Base-by-base conservation (phyloP, 352 stramenopile genomes). In the Pythium coloratum region DNA sequence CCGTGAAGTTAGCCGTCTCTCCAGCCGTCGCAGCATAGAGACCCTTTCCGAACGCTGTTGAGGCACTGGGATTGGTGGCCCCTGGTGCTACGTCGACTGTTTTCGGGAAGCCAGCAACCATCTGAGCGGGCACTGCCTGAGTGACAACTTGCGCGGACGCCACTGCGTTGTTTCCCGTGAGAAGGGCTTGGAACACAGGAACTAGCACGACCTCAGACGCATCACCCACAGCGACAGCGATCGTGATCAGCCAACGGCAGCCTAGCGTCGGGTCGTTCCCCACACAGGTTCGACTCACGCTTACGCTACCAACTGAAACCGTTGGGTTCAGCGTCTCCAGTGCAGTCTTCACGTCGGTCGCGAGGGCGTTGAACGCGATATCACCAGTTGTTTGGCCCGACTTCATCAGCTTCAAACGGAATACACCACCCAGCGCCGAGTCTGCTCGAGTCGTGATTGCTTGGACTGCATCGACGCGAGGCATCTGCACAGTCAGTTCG, bases 401-500 rank as follows among this genome's bases (percentile, higher is more conserved):
- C 16, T 20, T 28, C 1, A 64, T 76, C 54, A 93, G 86, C 0
- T 40, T 63, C 3, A 98, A 63, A 3, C 70, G 78, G 57, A 94
- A 96, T 0, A 70, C 71, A 4, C 92, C 89, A 12, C 86, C 78
- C 2, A 96, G 64, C 12, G 76, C 66, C 18, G 79, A 83, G 55
- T 86, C 75, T 0, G 76, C 67, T 6, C 53, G 50, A 3, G 80
- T 89, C 6, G 67, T 80, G 28, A 98, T 40, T 2, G 73, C 71
- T 38, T 96, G 82, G 6, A 97, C 84, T 59, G 92, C 89, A 47
- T 80, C 47, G 6, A 97, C 69, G 0, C 72, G 71, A n/a, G 90
- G 88, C 3, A 96, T 64, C 44, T 76, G 79, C 2, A 98, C 90
- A 44, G 83, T 87, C 18, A 99, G 71, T 20, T 80, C 59, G 73